Conservation (phyloP, 768 basidiomycete genomes). For the Boletus pseudo-olivaceus region DNA sequence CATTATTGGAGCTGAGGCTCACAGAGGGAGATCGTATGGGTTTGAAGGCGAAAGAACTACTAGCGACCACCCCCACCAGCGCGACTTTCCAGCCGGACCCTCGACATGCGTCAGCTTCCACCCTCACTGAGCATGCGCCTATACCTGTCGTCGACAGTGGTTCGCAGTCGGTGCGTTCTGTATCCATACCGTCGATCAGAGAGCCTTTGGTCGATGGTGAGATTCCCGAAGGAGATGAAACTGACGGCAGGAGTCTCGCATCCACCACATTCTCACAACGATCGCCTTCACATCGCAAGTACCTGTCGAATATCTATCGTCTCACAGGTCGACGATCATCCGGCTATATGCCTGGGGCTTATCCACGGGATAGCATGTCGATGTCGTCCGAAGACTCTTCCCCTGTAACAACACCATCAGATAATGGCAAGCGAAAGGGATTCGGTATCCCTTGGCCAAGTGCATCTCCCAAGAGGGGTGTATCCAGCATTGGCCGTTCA, state of each 20-base stretch:
- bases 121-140: constrained; percentile 17
- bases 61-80: constrained; percentile 24
- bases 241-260: constrained; percentile 30
- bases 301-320: constrained; percentile 49
- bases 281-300: constrained; percentile 42
- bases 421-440: constrained; percentile 35
- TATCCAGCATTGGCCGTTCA: constrained; percentile 41
- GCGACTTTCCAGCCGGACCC: constrained; percentile 22
- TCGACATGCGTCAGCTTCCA: constrained; percentile 20
- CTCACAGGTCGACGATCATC: constrained; percentile 40
- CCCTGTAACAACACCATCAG: constrained; percentile 56
- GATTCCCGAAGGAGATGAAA: constrained; percentile 26
- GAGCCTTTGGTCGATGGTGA: constrained; percentile 25
- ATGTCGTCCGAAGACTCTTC: constrained; percentile 69
- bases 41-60: constrained; percentile 6
- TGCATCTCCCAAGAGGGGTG: constrained; percentile 50
- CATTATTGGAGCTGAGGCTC: constrained; percentile 53
- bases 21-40: constrained; percentile 38
- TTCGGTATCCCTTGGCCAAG: constrained; percentile 46
- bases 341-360: constrained; percentile 37
- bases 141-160: constrained; percentile 18
- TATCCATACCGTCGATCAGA: constrained; percentile 30
- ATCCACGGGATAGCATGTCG: constrained; percentile 58
- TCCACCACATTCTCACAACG: constrained; percentile 48
- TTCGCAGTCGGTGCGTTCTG: constrained; percentile 24